These are phyloP conservation scores for Symbiotaphrina buchneri DNA, from an alignment of 495 filamentous ascomycete species.

Conservation along the genomic window DNA sequence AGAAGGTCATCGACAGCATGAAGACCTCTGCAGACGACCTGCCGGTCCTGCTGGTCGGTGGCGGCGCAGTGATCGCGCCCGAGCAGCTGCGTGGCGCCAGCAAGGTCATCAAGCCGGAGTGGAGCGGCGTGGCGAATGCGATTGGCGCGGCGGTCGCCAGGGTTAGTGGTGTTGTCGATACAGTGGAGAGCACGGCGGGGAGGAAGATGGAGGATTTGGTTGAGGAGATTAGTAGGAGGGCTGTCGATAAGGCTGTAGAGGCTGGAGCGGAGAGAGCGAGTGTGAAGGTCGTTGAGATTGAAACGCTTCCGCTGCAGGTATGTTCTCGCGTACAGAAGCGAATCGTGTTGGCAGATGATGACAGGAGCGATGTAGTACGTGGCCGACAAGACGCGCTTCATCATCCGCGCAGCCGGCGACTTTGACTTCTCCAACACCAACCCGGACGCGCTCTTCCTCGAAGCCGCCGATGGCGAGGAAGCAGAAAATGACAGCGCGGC, in stretches of 20 bases:
- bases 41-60: constrained; percentile 24
- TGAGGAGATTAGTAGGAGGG: too few relatives aligned
- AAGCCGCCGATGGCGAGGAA: constrained; percentile 5
- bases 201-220: constrained; percentile 11
- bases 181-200: constrained; percentile 12
- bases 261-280: too few relatives aligned
- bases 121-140: constrained; percentile 27
- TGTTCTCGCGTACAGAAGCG: constrained; percentile 7
- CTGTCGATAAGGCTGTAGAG: too few relatives aligned
- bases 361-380: too few relatives aligned
- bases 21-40: constrained; percentile 23
- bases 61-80: constrained; percentile 17
- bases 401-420: constrained; percentile 25
- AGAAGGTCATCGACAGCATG: constrained; percentile 24
- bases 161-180: constrained; percentile 17
- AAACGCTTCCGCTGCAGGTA: too few relatives aligned
- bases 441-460: constrained; percentile 3
- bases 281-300: too few relatives aligned
- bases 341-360: background rate
- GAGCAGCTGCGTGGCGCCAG: constrained; percentile 13
- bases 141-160: constrained; percentile 22
- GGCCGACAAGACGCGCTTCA: constrained; percentile 24
- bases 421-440: constrained; percentile 19
- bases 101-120: constrained; percentile 17
- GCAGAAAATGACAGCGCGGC: constrained; percentile 7